These are phyloP conservation scores for Yamadazyma diospyri DNA, from an alignment of 1,139 yeast species.

Conservation along the genomic window DNA sequence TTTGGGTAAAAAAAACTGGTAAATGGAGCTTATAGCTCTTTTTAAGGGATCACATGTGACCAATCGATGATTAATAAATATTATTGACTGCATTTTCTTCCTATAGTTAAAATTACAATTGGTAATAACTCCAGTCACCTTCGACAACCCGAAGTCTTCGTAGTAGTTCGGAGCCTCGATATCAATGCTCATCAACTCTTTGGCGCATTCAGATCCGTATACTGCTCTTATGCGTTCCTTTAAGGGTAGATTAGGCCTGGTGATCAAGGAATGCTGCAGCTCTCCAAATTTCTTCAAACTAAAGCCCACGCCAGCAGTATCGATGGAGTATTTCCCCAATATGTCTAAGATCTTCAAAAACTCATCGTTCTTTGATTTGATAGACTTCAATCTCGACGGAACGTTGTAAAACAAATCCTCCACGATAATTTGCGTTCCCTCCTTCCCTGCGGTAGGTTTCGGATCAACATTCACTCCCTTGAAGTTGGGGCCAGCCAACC, in stretches of 20 bases:
- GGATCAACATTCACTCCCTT: slow-evolving; percentile 41
- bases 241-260: slow-evolving; percentile 44
- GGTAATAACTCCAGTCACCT: slow-evolving; percentile 60
- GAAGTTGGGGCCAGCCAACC: slow-evolving; percentile 40
- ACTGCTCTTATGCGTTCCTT: slow-evolving; percentile 71
- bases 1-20: slow-evolving; percentile 68
- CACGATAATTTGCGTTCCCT: slow-evolving; percentile 81
- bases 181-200: slow-evolving; percentile 53
- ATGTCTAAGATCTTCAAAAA: slow-evolving; percentile 76
- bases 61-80: slow-evolving; percentile 81
- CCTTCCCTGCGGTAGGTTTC: slow-evolving; percentile 78
- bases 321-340: slow-evolving; percentile 79
- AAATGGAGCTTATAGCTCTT: slow-evolving; percentile 64
- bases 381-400: slow-evolving; percentile 70
- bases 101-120: slow-evolving; percentile 71
- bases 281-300: slow-evolving; percentile 78
- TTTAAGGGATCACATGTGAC: slow-evolving; percentile 80
- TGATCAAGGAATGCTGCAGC: slow-evolving; percentile 51
- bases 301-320: slow-evolving; percentile 66
- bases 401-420: slow-evolving; percentile 90
- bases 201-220: slow-evolving; percentile 69
- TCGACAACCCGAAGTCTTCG: slow-evolving; percentile 42
- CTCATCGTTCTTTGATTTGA: slow-evolving; percentile 71
- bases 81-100: slow-evolving; percentile 62
- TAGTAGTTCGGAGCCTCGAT: slow-evolving; percentile 13